A percentile compares a stretch with the other conserved stretches of the same genome.
Evolutionary conservation across 2,329 filamentous ascomycete genomes (phyloP).

Genomic region (Paecilomyces formosus): DNA sequence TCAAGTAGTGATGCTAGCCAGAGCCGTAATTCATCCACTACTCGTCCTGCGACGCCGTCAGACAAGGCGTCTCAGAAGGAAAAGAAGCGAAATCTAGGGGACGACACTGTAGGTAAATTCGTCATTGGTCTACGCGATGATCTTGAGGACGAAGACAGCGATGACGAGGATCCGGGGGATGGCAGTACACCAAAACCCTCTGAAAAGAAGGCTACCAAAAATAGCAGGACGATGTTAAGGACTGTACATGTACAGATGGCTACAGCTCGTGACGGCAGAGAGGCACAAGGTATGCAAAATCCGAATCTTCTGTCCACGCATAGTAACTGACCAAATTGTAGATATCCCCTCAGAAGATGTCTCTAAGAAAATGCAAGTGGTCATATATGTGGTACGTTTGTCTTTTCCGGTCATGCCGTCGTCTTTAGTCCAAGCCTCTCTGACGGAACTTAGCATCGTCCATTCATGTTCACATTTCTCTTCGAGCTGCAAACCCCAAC

Average conservation of each 20-base stretch:
- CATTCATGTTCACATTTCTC: constrained; percentile 46
- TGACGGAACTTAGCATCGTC: constrained; percentile 28
- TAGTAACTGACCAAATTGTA: constrained; percentile 1
- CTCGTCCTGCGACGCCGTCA: neutral
- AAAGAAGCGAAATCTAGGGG: constrained; percentile 3
- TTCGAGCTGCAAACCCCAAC: constrained; percentile 37
- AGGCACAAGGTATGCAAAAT: constrained; percentile 11
- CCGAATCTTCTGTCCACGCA: neutral
- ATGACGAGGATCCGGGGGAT: constrained; percentile 23
- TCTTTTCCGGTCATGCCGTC: neutral
- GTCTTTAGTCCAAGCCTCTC: constrained; percentile 1
- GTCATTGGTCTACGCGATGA: constrained; percentile 38
- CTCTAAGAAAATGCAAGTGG: constrained; percentile 24
- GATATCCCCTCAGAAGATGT: neutral
- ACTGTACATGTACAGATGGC: constrained; percentile 27
- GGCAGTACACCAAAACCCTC: constrained; percentile 12
- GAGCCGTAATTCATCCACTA: neutral
- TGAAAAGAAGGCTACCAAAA: constrained; percentile 11
- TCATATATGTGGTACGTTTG: constrained; percentile 35
- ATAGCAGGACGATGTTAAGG: constrained; percentile 26
- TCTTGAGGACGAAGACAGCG: constrained; percentile 28
- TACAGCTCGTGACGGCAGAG: constrained; percentile 6
- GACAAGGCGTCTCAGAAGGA: neutral
- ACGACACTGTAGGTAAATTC: constrained; percentile 24
- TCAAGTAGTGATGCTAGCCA: constrained; percentile 1